Evolutionary conservation across 108 stramenopile genomes (phyloP).

Genomic region (Cyclostephanos tholiformis): DNA sequence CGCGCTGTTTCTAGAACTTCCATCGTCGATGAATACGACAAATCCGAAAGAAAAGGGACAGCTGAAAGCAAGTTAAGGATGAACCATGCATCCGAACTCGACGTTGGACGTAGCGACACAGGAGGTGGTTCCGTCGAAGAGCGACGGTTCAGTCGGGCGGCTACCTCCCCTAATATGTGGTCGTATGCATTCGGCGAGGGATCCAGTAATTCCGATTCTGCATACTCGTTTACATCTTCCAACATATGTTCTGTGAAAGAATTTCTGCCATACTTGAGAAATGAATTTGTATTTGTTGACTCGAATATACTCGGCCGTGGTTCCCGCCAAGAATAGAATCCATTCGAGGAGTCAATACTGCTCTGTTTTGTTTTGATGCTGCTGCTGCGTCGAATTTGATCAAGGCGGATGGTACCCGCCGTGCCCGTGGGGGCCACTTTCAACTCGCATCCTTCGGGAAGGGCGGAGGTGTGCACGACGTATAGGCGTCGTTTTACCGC

Average conservation of each 20-base stretch:
- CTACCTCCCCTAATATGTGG: constrained; percentile 17
- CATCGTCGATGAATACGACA: constrained; percentile 83
- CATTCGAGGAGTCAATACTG: constrained; percentile 22
- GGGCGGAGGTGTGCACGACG: constrained; percentile 89
- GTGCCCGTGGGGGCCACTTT: constrained; percentile 88
- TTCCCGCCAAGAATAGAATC: not conserved
- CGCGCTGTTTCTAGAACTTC: constrained; percentile 82
- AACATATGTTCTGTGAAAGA: constrained; percentile 2
- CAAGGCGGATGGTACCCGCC: constrained; percentile 83
- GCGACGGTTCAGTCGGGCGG: not conserved
- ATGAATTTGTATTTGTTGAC: not conserved
- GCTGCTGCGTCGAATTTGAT: constrained; percentile 46
- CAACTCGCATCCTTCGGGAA: constrained; percentile 74
- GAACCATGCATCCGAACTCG: constrained; percentile 89
- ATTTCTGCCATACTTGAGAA: not conserved
- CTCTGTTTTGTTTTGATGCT: constrained; percentile 21
- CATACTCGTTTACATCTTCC: constrained; percentile 32
- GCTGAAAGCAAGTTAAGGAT: constrained; percentile 81
- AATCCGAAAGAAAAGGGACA: constrained; percentile 85
- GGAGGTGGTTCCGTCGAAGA: constrained; percentile 52
- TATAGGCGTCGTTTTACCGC: constrained; percentile 85
- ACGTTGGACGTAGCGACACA: constrained; percentile 79
- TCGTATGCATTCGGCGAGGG: constrained; percentile 26
- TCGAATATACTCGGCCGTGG: constrained; percentile 4
- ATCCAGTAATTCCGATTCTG: constrained; percentile 39